Evolutionary conservation across 1,139 yeast species (phyloP).

Genomic region (Geotrichum bryndzae): DNA sequence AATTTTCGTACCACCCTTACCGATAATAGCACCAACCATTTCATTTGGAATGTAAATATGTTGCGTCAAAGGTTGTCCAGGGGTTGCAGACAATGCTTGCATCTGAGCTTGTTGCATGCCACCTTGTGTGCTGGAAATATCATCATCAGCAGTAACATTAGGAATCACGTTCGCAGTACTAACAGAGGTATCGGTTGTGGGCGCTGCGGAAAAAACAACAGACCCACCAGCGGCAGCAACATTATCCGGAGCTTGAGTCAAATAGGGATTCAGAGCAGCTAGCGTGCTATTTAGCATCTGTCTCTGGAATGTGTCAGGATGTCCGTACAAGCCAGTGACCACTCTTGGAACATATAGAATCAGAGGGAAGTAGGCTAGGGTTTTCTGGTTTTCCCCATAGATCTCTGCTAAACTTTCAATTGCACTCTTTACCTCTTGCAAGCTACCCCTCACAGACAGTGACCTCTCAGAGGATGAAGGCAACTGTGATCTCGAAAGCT

Average conservation of each 20-base stretch:
- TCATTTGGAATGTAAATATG: constrained; percentile 62
- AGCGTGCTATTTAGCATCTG: constrained; percentile 24
- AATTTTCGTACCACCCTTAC: constrained; percentile 72
- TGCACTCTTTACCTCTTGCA: constrained; percentile 8
- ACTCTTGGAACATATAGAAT: constrained; percentile 22
- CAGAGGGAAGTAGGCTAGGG: neutral
- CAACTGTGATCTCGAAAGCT: constrained; percentile 14
- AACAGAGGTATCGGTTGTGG: constrained; percentile 8
- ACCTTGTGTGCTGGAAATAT: constrained; percentile 11
- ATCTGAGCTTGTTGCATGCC: constrained; percentile 24
- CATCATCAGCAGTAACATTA: constrained; percentile 2
- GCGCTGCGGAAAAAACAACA: neutral
- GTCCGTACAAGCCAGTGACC: constrained; percentile 28
- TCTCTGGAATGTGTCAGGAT: constrained; percentile 28
- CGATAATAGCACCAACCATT: constrained; percentile 78
- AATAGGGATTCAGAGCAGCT: constrained; percentile 22
- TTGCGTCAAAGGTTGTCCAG: constrained; percentile 28
- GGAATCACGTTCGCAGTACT: constrained; percentile 6
- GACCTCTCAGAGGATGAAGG: constrained; percentile 17
- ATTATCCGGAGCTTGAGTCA: constrained; percentile 18
- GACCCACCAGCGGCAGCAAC: neutral
- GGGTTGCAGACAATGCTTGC: constrained; percentile 24
- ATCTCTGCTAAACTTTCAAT: constrained; percentile 1
- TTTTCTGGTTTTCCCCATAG: neutral
- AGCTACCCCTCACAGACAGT: constrained; percentile 7